These are phyloP conservation scores for Heliocybe sulcata DNA, from an alignment of 1,284 basidiomycete genomes.

Conservation along the genomic window DNA sequence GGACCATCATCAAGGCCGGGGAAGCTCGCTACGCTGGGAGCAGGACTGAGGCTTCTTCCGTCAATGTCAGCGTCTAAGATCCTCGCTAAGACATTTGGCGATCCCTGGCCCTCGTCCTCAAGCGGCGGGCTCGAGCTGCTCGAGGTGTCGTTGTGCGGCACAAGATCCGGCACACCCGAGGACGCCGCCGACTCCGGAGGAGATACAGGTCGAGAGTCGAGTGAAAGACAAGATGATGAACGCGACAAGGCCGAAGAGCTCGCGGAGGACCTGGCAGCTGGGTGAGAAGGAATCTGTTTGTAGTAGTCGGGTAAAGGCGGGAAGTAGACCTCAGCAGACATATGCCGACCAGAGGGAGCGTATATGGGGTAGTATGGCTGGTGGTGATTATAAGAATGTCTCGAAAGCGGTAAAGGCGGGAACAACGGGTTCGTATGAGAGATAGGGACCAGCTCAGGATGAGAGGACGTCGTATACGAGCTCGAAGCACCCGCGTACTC, in stretches of 20 bases:
- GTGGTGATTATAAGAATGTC: conserved; percentile 47
- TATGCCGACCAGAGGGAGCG: conserved; percentile 22
- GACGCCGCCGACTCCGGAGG: background rate
- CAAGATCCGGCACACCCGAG: background rate
- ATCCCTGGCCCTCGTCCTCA: background rate
- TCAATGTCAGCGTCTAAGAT: background rate
- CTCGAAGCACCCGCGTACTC: conserved; percentile 14
- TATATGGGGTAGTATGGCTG: conserved; percentile 64
- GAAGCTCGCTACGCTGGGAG: background rate
- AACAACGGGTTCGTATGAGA: conserved; percentile 43
- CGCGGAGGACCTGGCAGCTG: conserved; percentile 18
- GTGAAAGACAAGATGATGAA: background rate
- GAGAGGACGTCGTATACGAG: conserved; percentile 11
- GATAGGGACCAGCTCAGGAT: conserved; percentile 25
- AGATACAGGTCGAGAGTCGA: background rate
- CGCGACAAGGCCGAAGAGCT: conserved; percentile 21
- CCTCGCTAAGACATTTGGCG: background rate
- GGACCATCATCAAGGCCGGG: conserved; percentile 6
- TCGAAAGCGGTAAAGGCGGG: conserved; percentile 30
- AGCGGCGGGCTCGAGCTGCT: background rate
- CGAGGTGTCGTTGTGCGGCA: background rate
- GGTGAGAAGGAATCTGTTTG: conserved; percentile 9
- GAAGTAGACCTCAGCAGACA: conserved; percentile 59
- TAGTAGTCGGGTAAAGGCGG: conserved; percentile 48
- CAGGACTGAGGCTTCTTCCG: background rate